Percentiles rank a stretch among this genome's conserved stretches.
These are phyloP conservation scores for Cyclotella baltica DNA, from an alignment of 108 stramenopile genomes.

Conservation along the genomic window DNA sequence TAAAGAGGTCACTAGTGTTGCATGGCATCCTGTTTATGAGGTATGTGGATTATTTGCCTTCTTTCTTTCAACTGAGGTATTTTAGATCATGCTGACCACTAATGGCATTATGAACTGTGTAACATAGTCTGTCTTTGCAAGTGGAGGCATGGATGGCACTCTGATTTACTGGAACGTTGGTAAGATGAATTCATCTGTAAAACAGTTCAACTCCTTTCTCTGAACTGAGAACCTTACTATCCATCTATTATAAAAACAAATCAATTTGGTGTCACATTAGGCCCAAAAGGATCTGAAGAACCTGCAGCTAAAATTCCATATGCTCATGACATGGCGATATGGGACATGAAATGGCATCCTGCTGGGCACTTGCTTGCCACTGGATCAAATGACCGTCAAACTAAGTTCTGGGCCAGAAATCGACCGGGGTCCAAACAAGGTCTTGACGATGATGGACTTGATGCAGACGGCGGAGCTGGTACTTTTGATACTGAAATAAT, in stretches of 20 bases:
- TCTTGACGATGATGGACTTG: conserved; percentile 68
- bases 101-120: not conserved
- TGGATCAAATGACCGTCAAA: conserved; percentile 90
- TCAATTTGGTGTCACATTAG: too few relatives aligned
- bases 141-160: conserved; percentile 96
- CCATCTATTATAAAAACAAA: not conserved
- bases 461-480: conserved; percentile 46
- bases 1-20: conserved; percentile 91
- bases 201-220: not conserved
- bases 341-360: conserved; percentile 97
- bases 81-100: not conserved
- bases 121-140: conserved; percentile 83
- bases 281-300: conserved; percentile 87
- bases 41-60: not conserved
- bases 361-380: conserved; percentile 93
- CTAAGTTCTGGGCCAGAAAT: conserved; percentile 95
- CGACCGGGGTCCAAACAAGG: conserved; percentile 83
- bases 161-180: conserved; percentile 92
- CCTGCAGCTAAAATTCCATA: conserved; percentile 81
- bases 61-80: too few relatives aligned
- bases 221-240: not conserved
- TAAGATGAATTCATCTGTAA: not conserved
- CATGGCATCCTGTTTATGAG: conserved; percentile 95
- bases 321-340: conserved; percentile 97
- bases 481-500: conserved; percentile 63